phyloP scores from a whole-genome alignment of 176 grass and related monocot genomes.

The Rhynchospora breviuscula region DNA sequence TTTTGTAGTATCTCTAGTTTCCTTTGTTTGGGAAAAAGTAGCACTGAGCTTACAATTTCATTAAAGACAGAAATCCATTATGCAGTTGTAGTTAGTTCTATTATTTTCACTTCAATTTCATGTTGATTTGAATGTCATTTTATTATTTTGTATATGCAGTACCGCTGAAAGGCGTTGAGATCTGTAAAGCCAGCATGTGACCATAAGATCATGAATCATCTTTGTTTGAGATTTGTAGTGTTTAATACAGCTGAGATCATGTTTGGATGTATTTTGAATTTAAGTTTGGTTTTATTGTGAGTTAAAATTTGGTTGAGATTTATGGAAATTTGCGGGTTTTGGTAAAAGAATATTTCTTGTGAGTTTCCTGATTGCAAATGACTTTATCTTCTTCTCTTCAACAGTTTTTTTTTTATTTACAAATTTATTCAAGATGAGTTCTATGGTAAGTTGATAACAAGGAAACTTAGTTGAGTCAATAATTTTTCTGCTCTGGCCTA shows the following conservation, averaged over 20 bases:
- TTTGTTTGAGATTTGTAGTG: slow-evolving; percentile 5
- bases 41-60: too few relatives aligned
- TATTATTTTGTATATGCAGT: neutral
- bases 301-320: neutral
- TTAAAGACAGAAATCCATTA: too few relatives aligned
- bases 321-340: neutral
- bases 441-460: neutral
- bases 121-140: neutral
- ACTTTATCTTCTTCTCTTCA: neutral
- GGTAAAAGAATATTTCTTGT: neutral
- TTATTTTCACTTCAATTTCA: neutral
- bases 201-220: neutral
- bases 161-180: neutral
- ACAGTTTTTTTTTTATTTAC: neutral
- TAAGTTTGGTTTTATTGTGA: neutral
- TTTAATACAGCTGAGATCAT: neutral
- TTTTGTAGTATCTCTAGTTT: neutral
- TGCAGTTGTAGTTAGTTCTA: neutral
- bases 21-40: too few relatives aligned
- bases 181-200: neutral
- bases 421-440: neutral
- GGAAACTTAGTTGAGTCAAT: neutral
- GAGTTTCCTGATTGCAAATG: neutral
- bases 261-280: neutral
- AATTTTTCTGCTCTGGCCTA: neutral